Conservation (phyloP, 2,329 filamentous ascomycete genomes). For the Truncatella angustata region DNA sequence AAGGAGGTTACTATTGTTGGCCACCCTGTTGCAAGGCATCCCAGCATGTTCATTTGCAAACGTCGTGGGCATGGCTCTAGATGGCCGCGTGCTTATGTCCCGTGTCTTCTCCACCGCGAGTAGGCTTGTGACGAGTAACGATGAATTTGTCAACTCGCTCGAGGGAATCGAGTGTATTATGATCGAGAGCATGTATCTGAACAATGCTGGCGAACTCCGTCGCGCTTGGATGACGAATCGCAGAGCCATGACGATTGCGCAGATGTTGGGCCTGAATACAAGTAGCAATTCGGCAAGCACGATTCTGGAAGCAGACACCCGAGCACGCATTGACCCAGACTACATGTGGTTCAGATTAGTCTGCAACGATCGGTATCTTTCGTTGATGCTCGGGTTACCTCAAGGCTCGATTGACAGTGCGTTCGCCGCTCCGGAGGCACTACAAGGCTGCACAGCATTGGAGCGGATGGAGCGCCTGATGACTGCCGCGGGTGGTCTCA, state of each 20-base stretch:
- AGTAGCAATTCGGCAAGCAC: slow-evolving; percentile 17
- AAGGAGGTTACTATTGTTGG: slow-evolving; percentile 37
- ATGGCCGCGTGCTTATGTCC: not conserved
- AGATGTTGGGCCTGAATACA: slow-evolving; percentile 36
- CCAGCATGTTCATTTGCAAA: slow-evolving; percentile 10
- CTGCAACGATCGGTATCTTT: slow-evolving; percentile 44
- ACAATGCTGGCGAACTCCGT: slow-evolving; percentile 45
- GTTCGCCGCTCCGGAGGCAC: slow-evolving; percentile 15
- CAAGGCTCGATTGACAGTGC: slow-evolving; percentile 33
- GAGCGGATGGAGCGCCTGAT: slow-evolving; percentile 34
- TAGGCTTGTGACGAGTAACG: slow-evolving; percentile 41
- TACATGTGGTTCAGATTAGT: slow-evolving; percentile 47
- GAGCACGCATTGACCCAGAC: slow-evolving; percentile 29
- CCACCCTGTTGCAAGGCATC: slow-evolving; percentile 32
- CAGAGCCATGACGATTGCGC: slow-evolving; percentile 42
- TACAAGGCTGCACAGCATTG: slow-evolving; percentile 22
- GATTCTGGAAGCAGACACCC: slow-evolving; percentile 24
- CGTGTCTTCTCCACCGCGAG: slow-evolving; percentile 18
- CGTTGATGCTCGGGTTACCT: slow-evolving; percentile 44
- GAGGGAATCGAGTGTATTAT: slow-evolving; percentile 52
- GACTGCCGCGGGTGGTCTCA: slow-evolving; percentile 30
- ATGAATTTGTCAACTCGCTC: slow-evolving; percentile 42
- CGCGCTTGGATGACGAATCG: slow-evolving; percentile 44
- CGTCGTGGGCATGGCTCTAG: not conserved
- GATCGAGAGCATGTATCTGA: slow-evolving; percentile 44